Evolutionary conservation across 805 yeast genomes (phyloP).

Genomic region (Yamadazyma nakazawae): DNA sequence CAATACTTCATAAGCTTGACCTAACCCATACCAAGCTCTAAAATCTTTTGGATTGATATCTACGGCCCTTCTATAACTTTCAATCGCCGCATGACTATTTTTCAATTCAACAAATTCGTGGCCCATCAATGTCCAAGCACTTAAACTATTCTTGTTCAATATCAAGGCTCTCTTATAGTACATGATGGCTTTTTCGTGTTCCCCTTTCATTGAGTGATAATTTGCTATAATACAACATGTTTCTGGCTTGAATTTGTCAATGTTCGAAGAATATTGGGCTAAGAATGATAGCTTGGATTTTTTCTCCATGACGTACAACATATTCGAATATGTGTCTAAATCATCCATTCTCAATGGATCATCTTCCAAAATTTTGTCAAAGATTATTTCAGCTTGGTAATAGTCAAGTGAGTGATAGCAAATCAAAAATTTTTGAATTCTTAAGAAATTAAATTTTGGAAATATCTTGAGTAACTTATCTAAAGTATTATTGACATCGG

Average conservation of each 20-base stretch:
- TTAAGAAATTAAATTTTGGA: conserved; percentile 71
- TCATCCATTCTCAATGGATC: conserved; percentile 92
- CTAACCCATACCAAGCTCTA: conserved; percentile 97
- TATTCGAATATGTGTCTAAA: conserved; percentile 90
- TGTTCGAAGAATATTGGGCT: conserved; percentile 79
- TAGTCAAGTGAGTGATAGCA: conserved; percentile 86
- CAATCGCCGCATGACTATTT: conserved; percentile 96
- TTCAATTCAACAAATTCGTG: conserved; percentile 96
- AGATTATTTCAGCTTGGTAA: conserved; percentile 69
- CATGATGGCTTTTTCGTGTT: conserved; percentile 92
- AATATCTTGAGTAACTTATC: conserved; percentile 49
- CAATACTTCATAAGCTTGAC: conserved; percentile 95
- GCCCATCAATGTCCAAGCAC: conserved; percentile 98
- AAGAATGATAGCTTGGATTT: conserved; percentile 76
- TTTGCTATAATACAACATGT: conserved; percentile 94
- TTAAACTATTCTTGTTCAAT: conserved; percentile 71
- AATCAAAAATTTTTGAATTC: conserved; percentile 78
- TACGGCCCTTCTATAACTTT: conserved; percentile 88
- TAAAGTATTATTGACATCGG: conserved; percentile 32
- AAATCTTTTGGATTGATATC: conserved; percentile 87
- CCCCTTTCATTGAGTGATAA: conserved; percentile 85
- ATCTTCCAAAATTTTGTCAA: conserved; percentile 64
- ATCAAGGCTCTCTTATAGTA: conserved; percentile 87
- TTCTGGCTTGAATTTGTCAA: conserved; percentile 88
- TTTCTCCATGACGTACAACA: conserved; percentile 90